Conservation (phyloP, 2,329 filamentous ascomycete genomes). For the Cordyceps cateniannulata region DNA sequence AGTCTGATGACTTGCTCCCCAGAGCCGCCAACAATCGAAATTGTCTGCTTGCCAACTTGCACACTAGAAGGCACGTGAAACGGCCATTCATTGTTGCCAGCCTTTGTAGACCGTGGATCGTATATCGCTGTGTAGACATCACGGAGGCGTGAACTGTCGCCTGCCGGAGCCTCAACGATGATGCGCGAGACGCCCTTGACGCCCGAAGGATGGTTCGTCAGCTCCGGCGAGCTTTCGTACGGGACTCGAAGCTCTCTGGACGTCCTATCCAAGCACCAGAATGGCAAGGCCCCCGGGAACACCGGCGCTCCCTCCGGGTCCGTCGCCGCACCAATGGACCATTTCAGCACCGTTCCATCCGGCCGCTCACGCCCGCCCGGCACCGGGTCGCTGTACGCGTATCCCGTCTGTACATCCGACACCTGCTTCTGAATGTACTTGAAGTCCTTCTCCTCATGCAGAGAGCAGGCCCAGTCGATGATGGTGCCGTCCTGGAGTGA, state of each 20-base stretch:
- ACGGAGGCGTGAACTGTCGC: conserved; percentile 16
- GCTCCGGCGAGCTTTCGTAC: conserved; percentile 18
- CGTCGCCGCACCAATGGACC: conserved; percentile 47
- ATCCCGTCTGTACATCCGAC: conserved; percentile 22
- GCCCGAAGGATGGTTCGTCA: conserved; percentile 41
- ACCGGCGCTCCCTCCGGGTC: conserved; percentile 19
- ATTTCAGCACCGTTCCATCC: conserved; percentile 51
- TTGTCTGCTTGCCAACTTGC: conserved; percentile 9
- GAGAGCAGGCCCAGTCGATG: conserved; percentile 56
- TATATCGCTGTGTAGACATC: conserved; percentile 25
- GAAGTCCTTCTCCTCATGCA: conserved; percentile 30
- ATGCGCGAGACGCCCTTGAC: conserved; percentile 45
- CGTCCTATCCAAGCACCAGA: conserved; percentile 61
- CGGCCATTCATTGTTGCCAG: conserved; percentile 1
- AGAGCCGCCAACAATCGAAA: not conserved
- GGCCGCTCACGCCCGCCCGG: conserved; percentile 47
- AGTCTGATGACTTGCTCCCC: conserved; percentile 12
- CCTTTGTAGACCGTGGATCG: not conserved
- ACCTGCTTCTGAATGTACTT: conserved; percentile 31
- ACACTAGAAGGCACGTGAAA: conserved; percentile 15
- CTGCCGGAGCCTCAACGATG: conserved; percentile 27
- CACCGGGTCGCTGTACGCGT: conserved; percentile 42
- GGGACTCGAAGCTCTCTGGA: conserved; percentile 50
- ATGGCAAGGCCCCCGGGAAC: conserved; percentile 48
- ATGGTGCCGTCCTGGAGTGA: conserved; percentile 39